These are phyloP conservation scores for Penicillium hesseltinei DNA, from an alignment of 2,329 filamentous ascomycete species.

Conservation along the genomic window DNA sequence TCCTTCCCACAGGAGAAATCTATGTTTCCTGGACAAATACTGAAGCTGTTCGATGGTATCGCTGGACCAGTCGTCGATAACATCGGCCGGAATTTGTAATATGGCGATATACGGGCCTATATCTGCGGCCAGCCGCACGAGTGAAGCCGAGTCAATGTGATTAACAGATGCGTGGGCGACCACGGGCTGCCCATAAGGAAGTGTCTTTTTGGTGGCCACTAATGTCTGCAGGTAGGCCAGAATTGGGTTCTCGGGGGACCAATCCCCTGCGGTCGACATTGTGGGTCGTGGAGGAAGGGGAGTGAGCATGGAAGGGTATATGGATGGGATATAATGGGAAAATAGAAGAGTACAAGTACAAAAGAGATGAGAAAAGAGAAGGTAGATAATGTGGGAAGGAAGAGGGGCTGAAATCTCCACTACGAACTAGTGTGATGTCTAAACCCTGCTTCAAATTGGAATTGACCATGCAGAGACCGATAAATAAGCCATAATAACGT, in stretches of 20 bases:
- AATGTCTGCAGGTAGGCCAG: conserved; percentile 39
- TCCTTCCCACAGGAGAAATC: conserved; percentile 44
- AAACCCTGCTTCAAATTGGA: conserved; percentile 15
- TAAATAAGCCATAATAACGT: not conserved
- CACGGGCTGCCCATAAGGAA: conserved; percentile 41
- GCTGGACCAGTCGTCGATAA: conserved; percentile 60
- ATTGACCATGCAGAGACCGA: conserved; percentile 2
- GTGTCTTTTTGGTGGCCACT: conserved; percentile 32
- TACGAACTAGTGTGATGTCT: conserved; percentile 17
- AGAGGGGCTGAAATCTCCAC: conserved; percentile 21
- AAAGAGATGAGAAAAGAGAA: conserved; percentile 1
- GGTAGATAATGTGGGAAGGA: conserved; percentile 8
- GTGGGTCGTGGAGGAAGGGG: conserved; percentile 10
- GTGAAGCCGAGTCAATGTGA: conserved; percentile 55
- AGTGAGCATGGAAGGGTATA: not conserved
- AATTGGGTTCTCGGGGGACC: conserved; percentile 34
- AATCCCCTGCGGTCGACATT: conserved; percentile 18
- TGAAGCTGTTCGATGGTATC: conserved; percentile 49
- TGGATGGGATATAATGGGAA: not conserved
- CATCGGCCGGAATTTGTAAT: conserved; percentile 62
- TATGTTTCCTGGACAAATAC: conserved; percentile 35
- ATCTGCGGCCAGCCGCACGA: conserved; percentile 56
- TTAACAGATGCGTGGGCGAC: conserved; percentile 55
- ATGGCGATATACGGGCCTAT: conserved; percentile 61
- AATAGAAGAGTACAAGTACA: not conserved